phyloP scores from a whole-genome alignment of 495 filamentous ascomycete genomes.

The Penicillium coprophilum region DNA sequence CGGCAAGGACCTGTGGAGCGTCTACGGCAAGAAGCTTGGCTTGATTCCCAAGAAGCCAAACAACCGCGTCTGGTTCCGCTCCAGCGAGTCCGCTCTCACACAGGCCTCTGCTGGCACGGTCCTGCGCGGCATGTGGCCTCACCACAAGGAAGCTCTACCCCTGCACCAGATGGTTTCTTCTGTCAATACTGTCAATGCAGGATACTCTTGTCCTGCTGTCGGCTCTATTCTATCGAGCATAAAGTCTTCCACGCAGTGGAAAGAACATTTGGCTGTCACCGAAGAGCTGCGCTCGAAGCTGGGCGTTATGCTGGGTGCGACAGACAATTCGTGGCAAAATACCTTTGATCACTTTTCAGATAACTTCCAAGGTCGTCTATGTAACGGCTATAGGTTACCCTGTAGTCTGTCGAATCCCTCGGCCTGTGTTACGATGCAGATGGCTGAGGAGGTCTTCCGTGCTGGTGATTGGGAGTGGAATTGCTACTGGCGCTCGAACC shows the following conservation, averaged over 20 bases:
- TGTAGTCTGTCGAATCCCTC: slow-evolving; percentile 34
- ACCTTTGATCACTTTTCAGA: slow-evolving; percentile 48
- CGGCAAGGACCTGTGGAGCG: slow-evolving; percentile 39
- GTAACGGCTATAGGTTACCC: slow-evolving; percentile 42
- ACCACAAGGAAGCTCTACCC: slow-evolving; percentile 34
- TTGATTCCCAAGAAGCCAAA: slow-evolving; percentile 33
- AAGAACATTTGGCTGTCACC: slow-evolving; percentile 39
- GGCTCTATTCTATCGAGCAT: slow-evolving; percentile 26
- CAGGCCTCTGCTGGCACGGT: slow-evolving; percentile 43
- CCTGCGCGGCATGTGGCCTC: slow-evolving; percentile 41
- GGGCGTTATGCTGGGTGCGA: slow-evolving; percentile 38
- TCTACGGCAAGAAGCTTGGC: slow-evolving; percentile 39
- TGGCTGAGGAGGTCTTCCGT: slow-evolving; percentile 43
- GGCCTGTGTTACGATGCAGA: slow-evolving; percentile 32
- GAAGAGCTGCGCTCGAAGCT: slow-evolving; percentile 30
- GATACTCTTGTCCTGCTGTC: slow-evolving; percentile 36
- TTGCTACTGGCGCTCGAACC: slow-evolving; percentile 44
- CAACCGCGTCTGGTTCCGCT: slow-evolving; percentile 40
- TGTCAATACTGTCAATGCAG: slow-evolving; percentile 41
- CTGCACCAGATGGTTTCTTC: slow-evolving; percentile 41
- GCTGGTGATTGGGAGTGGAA: slow-evolving; percentile 50
- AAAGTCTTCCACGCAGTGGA: slow-evolving; percentile 36
- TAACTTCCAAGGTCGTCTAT: slow-evolving; percentile 46
- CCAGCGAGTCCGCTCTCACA: slow-evolving; percentile 39
- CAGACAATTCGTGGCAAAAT: slow-evolving; percentile 32